Conservation (phyloP, 2,329 filamentous ascomycete genomes). For the Fusarium paranaense region DNA sequence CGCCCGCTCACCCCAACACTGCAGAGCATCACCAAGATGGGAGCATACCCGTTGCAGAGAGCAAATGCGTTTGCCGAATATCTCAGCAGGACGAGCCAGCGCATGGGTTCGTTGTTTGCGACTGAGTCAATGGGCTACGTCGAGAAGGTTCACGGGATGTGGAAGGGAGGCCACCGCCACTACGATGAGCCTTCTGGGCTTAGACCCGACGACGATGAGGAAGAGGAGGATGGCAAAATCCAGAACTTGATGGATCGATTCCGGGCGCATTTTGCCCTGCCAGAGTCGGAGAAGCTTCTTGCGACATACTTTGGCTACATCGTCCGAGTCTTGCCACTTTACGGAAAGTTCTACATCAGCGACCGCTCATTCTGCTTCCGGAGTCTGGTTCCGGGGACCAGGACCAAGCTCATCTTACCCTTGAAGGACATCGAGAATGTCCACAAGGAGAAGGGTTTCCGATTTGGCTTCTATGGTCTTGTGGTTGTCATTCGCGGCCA, state of each 20-base stretch:
- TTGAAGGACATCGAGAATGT: conserved; percentile 93
- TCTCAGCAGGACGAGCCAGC: conserved; percentile 80
- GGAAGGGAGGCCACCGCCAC: conserved; percentile 90
- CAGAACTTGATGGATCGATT: conserved; percentile 83
- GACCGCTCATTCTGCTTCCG: conserved; percentile 91
- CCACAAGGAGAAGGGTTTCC: conserved; percentile 94
- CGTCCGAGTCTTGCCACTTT: conserved; percentile 89
- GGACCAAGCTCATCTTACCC: conserved; percentile 92
- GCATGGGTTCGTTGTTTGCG: conserved; percentile 84
- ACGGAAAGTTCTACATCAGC: conserved; percentile 96
- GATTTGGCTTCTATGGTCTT: conserved; percentile 89
- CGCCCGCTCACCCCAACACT: conserved; percentile 56
- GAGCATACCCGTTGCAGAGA: conserved; percentile 83
- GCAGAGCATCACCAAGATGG: conserved; percentile 68
- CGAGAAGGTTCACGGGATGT: conserved; percentile 97
- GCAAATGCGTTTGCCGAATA: conserved; percentile 87
- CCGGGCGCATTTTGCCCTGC: conserved; percentile 89
- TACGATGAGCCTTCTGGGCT: conserved; percentile 75
- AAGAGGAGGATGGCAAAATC: conserved; percentile 71
- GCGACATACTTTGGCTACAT: conserved; percentile 94
- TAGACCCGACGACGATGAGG: conserved; percentile 66
- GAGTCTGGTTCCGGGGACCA: conserved; percentile 87
- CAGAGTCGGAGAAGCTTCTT: conserved; percentile 82
- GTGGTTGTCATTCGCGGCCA: conserved; percentile 94
- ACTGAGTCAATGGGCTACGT: conserved; percentile 96